Percentiles rank a stretch among this genome's conserved stretches.
Evolutionary conservation across 176 grass and related monocot genomes (phyloP).

Genomic region (Calamus simplicifolius): DNA sequence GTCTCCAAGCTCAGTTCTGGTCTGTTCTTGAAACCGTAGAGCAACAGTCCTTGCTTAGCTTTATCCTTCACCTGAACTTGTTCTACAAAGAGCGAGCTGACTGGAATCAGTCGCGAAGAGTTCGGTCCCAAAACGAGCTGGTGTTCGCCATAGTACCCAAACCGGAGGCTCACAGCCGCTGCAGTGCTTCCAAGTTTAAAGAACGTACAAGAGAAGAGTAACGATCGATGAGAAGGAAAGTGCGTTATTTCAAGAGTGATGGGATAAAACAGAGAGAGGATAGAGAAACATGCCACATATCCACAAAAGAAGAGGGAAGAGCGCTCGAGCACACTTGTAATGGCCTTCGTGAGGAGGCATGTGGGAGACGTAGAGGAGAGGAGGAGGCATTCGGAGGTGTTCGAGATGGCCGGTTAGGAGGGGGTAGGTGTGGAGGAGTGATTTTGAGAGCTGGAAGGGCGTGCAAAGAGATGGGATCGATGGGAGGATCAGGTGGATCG

Average conservation of each 20-base stretch:
- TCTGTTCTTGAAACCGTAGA: conserved; percentile 32
- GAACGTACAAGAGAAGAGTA: neutral
- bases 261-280: neutral
- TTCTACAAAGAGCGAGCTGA: conserved; percentile 28
- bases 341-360: conserved; percentile 2
- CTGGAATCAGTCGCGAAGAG: conserved; percentile 19
- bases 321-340: conserved; percentile 3
- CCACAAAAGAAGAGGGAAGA: conserved; percentile 27
- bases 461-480: too few relatives aligned
- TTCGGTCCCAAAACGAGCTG: conserved; percentile 16
- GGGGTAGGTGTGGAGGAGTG: too few relatives aligned
- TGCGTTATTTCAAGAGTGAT: neutral
- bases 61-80: conserved; percentile 20
- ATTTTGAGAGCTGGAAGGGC: too few relatives aligned
- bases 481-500: too few relatives aligned
- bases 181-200: conserved; percentile 13
- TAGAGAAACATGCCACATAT: conserved; percentile 20
- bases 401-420: too few relatives aligned
- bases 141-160: conserved; percentile 20
- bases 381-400: neutral
- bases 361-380: neutral
- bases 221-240: neutral
- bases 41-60: conserved; percentile 10
- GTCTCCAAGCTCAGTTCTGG: conserved; percentile 22
- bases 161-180: conserved; percentile 30